phyloP scores from a whole-genome alignment of 768 basidiomycete genomes.

The Calocera viscosa region DNA sequence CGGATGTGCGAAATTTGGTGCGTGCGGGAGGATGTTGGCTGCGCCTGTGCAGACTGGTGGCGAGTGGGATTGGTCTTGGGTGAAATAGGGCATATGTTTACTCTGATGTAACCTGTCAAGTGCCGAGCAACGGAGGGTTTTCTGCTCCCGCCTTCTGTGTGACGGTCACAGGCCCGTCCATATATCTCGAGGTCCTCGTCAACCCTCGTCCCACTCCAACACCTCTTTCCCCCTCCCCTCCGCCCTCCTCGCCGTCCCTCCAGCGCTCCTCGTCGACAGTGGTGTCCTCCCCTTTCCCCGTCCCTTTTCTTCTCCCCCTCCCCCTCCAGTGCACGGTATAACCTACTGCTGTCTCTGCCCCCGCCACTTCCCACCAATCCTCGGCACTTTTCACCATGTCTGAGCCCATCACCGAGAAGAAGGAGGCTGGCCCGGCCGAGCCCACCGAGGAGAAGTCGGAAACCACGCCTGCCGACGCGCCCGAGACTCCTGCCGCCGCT shows the following conservation, averaged over 20 bases:
- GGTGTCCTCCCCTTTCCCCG: background rate
- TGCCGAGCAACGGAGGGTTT: background rate
- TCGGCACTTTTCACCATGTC: constrained; percentile 13
- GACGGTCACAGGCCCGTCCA: background rate
- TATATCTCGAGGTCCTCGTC: background rate
- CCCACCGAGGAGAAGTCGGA: background rate
- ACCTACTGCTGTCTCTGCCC: background rate
- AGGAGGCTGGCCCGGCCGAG: constrained; percentile 20
- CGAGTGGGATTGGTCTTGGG: background rate
- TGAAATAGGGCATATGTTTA: background rate
- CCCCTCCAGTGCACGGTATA: background rate
- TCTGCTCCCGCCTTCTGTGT: background rate
- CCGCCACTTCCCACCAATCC: background rate
- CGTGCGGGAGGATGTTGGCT: too few relatives aligned
- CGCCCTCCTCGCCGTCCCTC: background rate
- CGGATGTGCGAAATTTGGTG: too few relatives aligned
- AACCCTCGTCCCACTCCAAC: background rate
- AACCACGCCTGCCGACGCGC: background rate
- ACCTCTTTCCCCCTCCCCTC: constrained; percentile 6
- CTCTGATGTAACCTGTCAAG: constrained; percentile 1
- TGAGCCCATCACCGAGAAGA: constrained; percentile 16
- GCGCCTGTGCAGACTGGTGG: too few relatives aligned
- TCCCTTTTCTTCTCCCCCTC: background rate
- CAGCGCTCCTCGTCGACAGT: background rate
- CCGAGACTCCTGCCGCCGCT: background rate